Conservation (phyloP, 148 eudicot genomes). For the Chenopodium formosanum region DNA sequence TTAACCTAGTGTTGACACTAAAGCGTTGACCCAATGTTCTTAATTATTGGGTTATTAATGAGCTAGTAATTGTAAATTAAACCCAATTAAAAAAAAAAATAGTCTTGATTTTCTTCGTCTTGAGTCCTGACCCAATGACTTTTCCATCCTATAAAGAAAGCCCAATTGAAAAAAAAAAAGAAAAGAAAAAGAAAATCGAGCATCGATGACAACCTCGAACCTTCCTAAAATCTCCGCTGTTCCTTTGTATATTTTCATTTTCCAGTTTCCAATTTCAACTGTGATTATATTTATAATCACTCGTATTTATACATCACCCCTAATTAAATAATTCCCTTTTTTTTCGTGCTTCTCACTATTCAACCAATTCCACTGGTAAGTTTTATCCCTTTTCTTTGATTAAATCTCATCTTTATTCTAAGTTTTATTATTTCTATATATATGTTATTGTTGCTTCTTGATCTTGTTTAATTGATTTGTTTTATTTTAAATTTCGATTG, state of each 20-base stretch:
- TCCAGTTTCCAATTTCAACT: not conserved
- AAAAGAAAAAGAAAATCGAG: too few relatives aligned
- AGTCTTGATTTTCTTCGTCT: not conserved
- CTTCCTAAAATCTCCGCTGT: constrained; percentile 5
- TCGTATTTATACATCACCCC: not conserved
- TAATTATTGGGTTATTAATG: too few relatives aligned
- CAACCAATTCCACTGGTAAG: constrained; percentile 10
- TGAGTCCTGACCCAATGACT: not conserved
- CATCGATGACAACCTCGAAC: not conserved
- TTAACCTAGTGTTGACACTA: too few relatives aligned
- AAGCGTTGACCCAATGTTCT: too few relatives aligned
- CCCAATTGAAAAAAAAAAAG: not conserved
- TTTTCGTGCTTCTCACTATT: not conserved
- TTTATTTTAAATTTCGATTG: not conserved
- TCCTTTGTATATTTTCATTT: not conserved
- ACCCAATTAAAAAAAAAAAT: too few relatives aligned
- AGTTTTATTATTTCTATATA: too few relatives aligned
- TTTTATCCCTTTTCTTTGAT: not conserved
- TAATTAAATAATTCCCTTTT: not conserved
- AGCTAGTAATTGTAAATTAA: too few relatives aligned
- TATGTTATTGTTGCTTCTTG: too few relatives aligned
- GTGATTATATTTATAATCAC: too few relatives aligned
- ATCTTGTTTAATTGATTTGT: too few relatives aligned
- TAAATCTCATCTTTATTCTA: not conserved
- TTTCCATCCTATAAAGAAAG: not conserved